Conservation (phyloP, 1,284 basidiomycete species). For the Flammula alnicola region DNA sequence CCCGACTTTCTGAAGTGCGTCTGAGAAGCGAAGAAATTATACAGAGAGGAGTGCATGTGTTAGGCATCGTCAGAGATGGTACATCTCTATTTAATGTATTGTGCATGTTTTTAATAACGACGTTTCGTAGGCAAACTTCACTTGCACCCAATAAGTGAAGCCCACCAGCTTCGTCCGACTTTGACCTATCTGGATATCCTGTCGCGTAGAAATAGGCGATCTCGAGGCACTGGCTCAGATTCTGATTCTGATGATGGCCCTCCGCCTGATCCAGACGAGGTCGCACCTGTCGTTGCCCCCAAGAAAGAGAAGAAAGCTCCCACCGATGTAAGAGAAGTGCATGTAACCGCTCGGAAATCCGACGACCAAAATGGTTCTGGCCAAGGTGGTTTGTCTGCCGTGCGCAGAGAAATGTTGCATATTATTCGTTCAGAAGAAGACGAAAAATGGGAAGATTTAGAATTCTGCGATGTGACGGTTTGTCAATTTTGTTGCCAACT, state of each 20-base stretch:
- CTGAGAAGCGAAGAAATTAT: slow-evolving; percentile 72
- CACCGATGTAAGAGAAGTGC: slow-evolving; percentile 71
- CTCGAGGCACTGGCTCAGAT: slow-evolving; percentile 56
- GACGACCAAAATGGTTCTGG: slow-evolving; percentile 59
- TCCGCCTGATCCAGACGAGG: slow-evolving; percentile 79
- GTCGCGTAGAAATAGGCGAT: slow-evolving; percentile 62
- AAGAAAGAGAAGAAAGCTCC: slow-evolving; percentile 64
- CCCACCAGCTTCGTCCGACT: slow-evolving; percentile 79
- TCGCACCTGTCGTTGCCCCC: slow-evolving; percentile 43
- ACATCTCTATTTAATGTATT: slow-evolving; percentile 23
- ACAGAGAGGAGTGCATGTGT: slow-evolving; percentile 67
- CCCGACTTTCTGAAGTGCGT: slow-evolving; percentile 67
- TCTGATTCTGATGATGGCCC: slow-evolving; percentile 79
- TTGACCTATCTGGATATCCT: slow-evolving; percentile 77
- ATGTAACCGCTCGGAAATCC: slow-evolving; percentile 70
- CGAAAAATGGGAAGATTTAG: slow-evolving; percentile 68
- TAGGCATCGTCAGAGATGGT: slow-evolving; percentile 78
- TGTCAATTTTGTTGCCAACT: slow-evolving; percentile 26
- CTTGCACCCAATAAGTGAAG: slow-evolving; percentile 77
- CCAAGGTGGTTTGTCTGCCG: slow-evolving; percentile 64
- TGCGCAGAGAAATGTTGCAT: slow-evolving; percentile 73
- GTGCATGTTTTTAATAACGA: neutral
- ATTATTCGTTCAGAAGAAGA: slow-evolving; percentile 75
- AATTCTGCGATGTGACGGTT: slow-evolving; percentile 69
- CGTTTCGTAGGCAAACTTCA: slow-evolving; percentile 62